Evolutionary conservation across 345 rosid species (phyloP).

Genomic region (Populus pruinosa): DNA sequence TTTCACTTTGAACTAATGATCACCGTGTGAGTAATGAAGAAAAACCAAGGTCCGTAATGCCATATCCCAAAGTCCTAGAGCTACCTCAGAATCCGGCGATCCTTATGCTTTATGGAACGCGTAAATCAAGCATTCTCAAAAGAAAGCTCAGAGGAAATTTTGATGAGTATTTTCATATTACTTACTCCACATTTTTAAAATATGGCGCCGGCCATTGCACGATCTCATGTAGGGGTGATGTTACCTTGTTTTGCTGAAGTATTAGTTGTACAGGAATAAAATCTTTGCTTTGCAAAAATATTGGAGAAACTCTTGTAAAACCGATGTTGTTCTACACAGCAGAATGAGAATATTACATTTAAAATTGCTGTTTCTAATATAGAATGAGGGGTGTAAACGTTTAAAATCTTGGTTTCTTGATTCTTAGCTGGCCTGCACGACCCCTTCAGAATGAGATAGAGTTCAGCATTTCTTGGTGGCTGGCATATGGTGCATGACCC

Average conservation of each 20-base stretch:
- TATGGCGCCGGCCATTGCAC: constrained; percentile 33
- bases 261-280: constrained; percentile 6
- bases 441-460: background rate
- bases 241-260: background rate
- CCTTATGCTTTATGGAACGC: background rate
- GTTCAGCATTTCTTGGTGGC: background rate
- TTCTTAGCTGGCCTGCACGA: constrained; percentile 11
- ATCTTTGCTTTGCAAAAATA: constrained; percentile 18
- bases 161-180: background rate
- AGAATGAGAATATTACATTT: background rate
- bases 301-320: constrained; percentile 4
- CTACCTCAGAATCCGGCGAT: constrained; percentile 21
- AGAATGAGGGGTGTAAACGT: background rate
- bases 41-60: background rate
- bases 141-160: constrained; percentile 1
- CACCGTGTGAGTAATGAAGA: background rate
- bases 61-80: background rate
- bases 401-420: background rate
- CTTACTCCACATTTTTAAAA: background rate
- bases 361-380: background rate
- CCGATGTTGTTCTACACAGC: constrained; percentile 14
- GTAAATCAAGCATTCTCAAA: background rate
- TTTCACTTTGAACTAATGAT: background rate
- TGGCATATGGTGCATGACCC: constrained; percentile 12
- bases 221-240: constrained; percentile 14